phyloP scores from a whole-genome alignment of 148 eudicot species.

The Diospyros lotus region DNA sequence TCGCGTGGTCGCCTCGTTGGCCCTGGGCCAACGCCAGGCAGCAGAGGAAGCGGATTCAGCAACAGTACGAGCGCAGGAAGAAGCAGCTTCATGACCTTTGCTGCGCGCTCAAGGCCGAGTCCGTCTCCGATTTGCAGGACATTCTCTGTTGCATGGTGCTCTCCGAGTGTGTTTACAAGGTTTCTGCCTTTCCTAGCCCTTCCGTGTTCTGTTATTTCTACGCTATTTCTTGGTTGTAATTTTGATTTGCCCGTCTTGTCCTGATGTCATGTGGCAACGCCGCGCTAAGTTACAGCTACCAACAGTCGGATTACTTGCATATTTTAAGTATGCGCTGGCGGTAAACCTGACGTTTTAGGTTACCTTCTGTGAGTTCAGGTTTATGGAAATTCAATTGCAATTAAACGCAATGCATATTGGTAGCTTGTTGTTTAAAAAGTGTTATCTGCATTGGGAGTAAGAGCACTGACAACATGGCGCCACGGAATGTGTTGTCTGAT shows the following conservation, averaged over 20 bases:
- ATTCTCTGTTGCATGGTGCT: constrained; percentile 91
- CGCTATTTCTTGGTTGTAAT: neutral
- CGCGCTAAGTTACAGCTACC: neutral
- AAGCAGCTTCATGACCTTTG: constrained; percentile 68
- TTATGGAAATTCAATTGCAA: neutral
- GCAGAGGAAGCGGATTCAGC: constrained; percentile 58
- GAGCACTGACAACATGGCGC: neutral
- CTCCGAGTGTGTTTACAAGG: constrained; percentile 98
- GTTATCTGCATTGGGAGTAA: neutral
- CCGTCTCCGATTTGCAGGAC: constrained; percentile 87
- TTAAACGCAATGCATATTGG: neutral
- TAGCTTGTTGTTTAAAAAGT: neutral
- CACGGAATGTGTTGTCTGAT: neutral
- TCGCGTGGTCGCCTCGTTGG: constrained; percentile 64
- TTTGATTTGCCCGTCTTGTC: neutral
- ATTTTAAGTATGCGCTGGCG: too few species aligned
- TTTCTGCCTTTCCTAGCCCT: constrained; percentile 8
- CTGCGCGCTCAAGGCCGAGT: constrained; percentile 70
- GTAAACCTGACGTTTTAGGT: neutral
- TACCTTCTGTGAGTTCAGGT: too few species aligned
- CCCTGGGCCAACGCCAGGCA: constrained; percentile 70
- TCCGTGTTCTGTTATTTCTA: neutral
- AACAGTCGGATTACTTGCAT: too few species aligned
- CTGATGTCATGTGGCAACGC: neutral
- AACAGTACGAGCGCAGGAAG: constrained; percentile 61